Base-by-base conservation (phyloP, 1,284 basidiomycete genomes). In the Sparassis latifolia region DNA sequence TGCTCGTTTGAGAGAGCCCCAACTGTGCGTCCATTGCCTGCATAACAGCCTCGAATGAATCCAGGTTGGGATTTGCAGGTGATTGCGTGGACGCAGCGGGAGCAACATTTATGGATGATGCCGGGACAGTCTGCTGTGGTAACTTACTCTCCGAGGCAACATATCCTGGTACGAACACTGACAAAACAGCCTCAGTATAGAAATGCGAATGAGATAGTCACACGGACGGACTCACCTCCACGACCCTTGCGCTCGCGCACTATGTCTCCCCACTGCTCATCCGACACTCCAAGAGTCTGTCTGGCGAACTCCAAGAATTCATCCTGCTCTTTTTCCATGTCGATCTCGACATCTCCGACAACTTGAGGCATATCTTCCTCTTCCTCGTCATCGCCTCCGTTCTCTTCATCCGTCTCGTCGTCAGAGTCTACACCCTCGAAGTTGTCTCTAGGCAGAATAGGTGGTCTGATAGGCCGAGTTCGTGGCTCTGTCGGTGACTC, bases 21-120 rank as follows among this genome's bases (percentile, higher is more conserved):
- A 97, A 75, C 59, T 95, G 90, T 20, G 73, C 78, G 59, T 98
- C 95, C 87, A 97, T 92, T 2, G 92, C 92, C 61, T 83, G 79
- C 95, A 97, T 97, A 39, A 97, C 88, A 5, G 86, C 80, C 62
- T 98, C 95, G 58, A 97, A 97, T 0, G 90, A 91, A 64, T 93
- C 79, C n/a, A 97, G 74, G 46, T 84, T 80, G 3, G 81, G 77
- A 62, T 92, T 81, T 6, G 69, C 65, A 46, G 72, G 72, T 5
- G 72, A 70, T 35, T 67, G 68, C 30, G 70, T 66, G 1, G 66
- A 71, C 33, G 70, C 60, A 27, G 52, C 55, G 10, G 68, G 55
- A 41, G 50, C 53, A 55, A 40, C 45, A 35, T 49, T 12, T 6
- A 37, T 12, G 35, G 35, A 6, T 37, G 35, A 6, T 37, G 35